phyloP scores from a whole-genome alignment of 345 rosid species.

The Populus euphratica region DNA sequence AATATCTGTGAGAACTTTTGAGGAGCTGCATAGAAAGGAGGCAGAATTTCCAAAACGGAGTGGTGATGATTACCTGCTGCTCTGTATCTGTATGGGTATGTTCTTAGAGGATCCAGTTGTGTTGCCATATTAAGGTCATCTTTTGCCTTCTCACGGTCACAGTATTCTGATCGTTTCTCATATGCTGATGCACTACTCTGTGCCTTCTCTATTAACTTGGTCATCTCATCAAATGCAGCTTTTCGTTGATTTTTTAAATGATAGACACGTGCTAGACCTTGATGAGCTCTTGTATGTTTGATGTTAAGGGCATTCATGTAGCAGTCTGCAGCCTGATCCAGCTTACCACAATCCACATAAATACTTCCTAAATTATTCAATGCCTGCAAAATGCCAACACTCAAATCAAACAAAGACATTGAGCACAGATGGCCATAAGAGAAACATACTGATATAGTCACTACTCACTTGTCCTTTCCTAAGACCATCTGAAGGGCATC shows the following conservation, averaged over 20 bases:
- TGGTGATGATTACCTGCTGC: conserved; percentile 70
- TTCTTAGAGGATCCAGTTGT: conserved; percentile 76
- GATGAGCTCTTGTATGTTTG: conserved; percentile 93
- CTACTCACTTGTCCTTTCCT: conserved; percentile 87
- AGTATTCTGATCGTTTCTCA: conserved; percentile 90
- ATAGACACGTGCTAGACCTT: conserved; percentile 87
- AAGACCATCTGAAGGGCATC: conserved; percentile 92
- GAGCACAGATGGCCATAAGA: conserved; percentile 1
- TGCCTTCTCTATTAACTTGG: conserved; percentile 78
- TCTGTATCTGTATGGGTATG: conserved; percentile 89
- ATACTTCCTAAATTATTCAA: conserved; percentile 88
- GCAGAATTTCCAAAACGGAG: neutral
- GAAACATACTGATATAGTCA: neutral
- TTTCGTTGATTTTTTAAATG: conserved; percentile 56
- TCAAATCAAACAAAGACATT: conserved; percentile 1
- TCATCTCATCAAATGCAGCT: conserved; percentile 89
- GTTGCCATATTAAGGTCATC: conserved; percentile 84
- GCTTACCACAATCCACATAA: conserved; percentile 64
- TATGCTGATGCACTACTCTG: conserved; percentile 69
- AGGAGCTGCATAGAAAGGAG: neutral
- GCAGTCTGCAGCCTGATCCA: conserved; percentile 72
- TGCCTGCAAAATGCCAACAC: conserved; percentile 49
- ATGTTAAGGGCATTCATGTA: conserved; percentile 78
- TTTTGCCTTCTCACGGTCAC: conserved; percentile 74
- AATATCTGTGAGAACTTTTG: neutral